phyloP scores from a whole-genome alignment of 2,329 filamentous ascomycete species.

The Xylaria sp. region DNA sequence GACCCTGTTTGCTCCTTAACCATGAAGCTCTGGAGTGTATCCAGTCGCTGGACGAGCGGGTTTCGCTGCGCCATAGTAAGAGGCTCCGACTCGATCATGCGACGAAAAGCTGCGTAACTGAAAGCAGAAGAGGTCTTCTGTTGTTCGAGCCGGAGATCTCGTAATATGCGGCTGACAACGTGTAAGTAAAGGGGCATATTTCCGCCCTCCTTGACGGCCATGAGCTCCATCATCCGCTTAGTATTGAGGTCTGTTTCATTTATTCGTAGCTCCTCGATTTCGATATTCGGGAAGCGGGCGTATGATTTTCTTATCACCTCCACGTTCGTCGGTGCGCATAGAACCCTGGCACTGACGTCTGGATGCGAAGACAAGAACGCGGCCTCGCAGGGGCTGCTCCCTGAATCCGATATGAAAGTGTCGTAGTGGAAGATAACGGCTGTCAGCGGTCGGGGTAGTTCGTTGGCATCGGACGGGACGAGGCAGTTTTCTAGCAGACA shows the following conservation, averaged over 20 bases:
- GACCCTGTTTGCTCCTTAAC: conserved; percentile 15
- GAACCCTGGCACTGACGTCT: conserved; percentile 51
- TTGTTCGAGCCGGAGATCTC: conserved; percentile 55
- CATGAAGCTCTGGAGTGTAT: conserved; percentile 68
- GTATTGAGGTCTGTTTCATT: conserved; percentile 58
- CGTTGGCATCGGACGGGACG: conserved; percentile 46
- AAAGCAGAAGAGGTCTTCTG: conserved; percentile 44
- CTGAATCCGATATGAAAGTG: conserved; percentile 51
- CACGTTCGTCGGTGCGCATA: conserved; percentile 59
- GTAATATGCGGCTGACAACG: conserved; percentile 57
- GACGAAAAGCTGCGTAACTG: conserved; percentile 53
- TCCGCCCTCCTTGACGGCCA: conserved; percentile 52
- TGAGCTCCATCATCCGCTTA: conserved; percentile 60
- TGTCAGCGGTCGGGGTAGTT: conserved; percentile 55
- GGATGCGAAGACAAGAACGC: conserved; percentile 53
- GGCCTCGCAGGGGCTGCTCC: conserved; percentile 60
- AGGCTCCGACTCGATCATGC: conserved; percentile 37
- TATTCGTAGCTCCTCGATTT: conserved; percentile 54
- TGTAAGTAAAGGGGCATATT: conserved; percentile 61
- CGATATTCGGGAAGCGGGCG: conserved; percentile 44
- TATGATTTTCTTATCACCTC: conserved; percentile 47
- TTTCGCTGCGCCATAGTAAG: conserved; percentile 53
- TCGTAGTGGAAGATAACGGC: conserved; percentile 70
- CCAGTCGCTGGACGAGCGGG: conserved; percentile 62
- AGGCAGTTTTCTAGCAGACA: conserved; percentile 62